Conservation (phyloP, 192 early-diverging fungal species). For the Mortierella claussenii region DNA sequence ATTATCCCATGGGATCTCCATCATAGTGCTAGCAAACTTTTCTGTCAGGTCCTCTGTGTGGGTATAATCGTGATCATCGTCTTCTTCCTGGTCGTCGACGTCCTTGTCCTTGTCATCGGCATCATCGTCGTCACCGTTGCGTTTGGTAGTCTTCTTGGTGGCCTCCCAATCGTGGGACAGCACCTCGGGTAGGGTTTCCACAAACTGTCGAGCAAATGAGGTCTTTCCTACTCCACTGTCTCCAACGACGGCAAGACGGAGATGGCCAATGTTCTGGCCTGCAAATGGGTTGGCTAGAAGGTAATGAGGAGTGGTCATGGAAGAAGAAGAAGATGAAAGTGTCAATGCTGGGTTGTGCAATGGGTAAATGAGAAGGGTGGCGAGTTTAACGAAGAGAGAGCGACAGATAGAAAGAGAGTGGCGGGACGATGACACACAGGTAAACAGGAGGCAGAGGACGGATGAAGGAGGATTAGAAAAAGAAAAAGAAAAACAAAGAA, state of each 20-base stretch:
- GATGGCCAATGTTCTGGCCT: conserved; percentile 53
- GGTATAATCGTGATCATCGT: conserved; percentile 22
- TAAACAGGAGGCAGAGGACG: not conserved
- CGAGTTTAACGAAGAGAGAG: not conserved
- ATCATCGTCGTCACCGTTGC: not conserved
- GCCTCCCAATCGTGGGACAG: conserved; percentile 46
- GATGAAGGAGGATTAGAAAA: conserved; percentile 1
- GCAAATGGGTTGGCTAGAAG: conserved; percentile 42
- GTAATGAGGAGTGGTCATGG: conserved; percentile 26
- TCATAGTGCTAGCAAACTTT: conserved; percentile 53
- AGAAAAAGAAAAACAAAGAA: conserved; percentile 6
- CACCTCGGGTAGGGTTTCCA: conserved; percentile 44
- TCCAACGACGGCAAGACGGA: conserved; percentile 52
- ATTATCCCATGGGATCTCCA: conserved; percentile 55
- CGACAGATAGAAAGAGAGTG: not conserved
- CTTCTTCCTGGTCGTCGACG: conserved; percentile 2
- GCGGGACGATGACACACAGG: not conserved
- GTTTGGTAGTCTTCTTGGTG: not conserved
- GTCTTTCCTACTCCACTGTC: conserved; percentile 56
- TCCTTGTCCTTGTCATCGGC: not conserved
- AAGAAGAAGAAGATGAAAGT: not conserved
- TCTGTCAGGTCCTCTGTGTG: conserved; percentile 26
- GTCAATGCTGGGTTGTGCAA: not conserved
- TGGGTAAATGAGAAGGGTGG: not conserved
- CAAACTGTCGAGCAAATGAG: conserved; percentile 41